Percentiles rank a stretch among this genome's conserved stretches.
These are phyloP conservation scores for Colletotrichum falcatum DNA, from an alignment of 2,329 filamentous ascomycete species.

Conservation along the genomic window DNA sequence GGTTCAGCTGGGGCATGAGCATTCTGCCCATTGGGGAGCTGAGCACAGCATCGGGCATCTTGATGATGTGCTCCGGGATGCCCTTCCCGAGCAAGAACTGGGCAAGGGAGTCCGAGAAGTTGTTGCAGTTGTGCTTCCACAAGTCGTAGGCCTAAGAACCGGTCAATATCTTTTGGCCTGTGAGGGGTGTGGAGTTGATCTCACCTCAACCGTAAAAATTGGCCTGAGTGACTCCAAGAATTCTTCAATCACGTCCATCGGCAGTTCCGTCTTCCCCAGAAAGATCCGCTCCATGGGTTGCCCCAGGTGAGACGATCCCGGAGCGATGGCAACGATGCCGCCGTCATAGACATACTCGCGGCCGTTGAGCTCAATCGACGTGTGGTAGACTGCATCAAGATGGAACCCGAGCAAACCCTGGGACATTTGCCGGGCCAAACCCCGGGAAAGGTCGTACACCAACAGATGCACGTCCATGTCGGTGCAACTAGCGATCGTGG, in stretches of 20 bases:
- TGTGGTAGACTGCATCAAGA: slow-evolving; percentile 96
- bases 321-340: slow-evolving; percentile 83
- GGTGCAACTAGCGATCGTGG: neutral
- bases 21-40: slow-evolving; percentile 90
- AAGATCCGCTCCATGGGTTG: slow-evolving; percentile 80
- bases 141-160: slow-evolving; percentile 82
- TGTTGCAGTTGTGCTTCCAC: slow-evolving; percentile 95
- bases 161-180: neutral
- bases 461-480: slow-evolving; percentile 81
- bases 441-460: slow-evolving; percentile 81
- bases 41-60: slow-evolving; percentile 86
- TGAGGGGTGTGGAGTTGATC: slow-evolving; percentile 17
- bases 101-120: slow-evolving; percentile 92
- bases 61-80: slow-evolving; percentile 88
- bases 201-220: slow-evolving; percentile 83
- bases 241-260: slow-evolving; percentile 84
- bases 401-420: slow-evolving; percentile 65
- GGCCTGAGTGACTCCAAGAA: slow-evolving; percentile 86
- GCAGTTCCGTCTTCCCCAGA: slow-evolving; percentile 82
- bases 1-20: slow-evolving; percentile 77
- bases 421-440: slow-evolving; percentile 67
- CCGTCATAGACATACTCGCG: slow-evolving; percentile 92
- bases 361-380: slow-evolving; percentile 85
- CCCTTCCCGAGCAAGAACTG: slow-evolving; percentile 90
- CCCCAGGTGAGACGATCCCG: slow-evolving; percentile 89